These are phyloP conservation scores for Globisporangium sylvaticum DNA, from an alignment of 352 stramenopile species.

Conservation along the genomic window DNA sequence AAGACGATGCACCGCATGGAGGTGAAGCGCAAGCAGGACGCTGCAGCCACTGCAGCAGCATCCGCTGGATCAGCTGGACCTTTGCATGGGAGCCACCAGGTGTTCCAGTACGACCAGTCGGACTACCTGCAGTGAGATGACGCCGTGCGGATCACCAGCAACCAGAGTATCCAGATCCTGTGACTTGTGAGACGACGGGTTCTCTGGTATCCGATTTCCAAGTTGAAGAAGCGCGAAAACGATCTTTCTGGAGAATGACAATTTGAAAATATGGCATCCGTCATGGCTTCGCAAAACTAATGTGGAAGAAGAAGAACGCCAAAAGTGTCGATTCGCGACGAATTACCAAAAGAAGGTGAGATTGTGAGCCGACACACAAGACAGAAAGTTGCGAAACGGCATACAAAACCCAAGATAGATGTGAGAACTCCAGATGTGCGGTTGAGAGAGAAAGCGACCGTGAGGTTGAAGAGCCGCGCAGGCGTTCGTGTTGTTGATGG, in stretches of 20 bases:
- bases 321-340: not conserved
- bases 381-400: not conserved
- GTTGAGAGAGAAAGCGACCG: not conserved
- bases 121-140: slow-evolving; percentile 6
- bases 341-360: not conserved
- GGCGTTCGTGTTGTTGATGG: not conserved
- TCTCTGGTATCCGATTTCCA: not conserved
- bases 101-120: slow-evolving; percentile 18
- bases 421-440: not conserved
- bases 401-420: slow-evolving; percentile 1
- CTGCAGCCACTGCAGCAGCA: slow-evolving; percentile 13
- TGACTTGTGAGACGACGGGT: not conserved
- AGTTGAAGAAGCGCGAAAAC: not conserved
- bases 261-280: not conserved
- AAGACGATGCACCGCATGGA: slow-evolving; percentile 62
- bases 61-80: not conserved
- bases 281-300: not conserved
- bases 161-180: not conserved
- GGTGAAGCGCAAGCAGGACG: slow-evolving; percentile 39
- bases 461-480: not conserved
- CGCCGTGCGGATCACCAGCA: not conserved
- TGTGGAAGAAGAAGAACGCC: not conserved
- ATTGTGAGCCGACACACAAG: not conserved
- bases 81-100: slow-evolving; percentile 7
- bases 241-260: slow-evolving; percentile 4